These are phyloP conservation scores for Aspergillus tubingensis DNA, from an alignment of 2,329 filamentous ascomycete genomes.

Conservation along the genomic window DNA sequence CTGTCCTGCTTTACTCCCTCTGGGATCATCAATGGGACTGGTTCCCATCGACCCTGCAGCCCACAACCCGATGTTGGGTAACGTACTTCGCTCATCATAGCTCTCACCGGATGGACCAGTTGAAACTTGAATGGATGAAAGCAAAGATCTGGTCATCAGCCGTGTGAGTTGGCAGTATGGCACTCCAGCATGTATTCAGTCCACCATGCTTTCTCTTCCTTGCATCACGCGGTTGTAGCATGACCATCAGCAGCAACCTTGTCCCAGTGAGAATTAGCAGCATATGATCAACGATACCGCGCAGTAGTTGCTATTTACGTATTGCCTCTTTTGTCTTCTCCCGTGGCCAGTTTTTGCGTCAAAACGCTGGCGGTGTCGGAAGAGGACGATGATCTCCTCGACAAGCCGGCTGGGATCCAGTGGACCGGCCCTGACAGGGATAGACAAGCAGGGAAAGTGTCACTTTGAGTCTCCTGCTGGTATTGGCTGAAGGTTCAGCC, in stretches of 20 bases:
- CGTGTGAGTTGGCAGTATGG: conserved; percentile 1
- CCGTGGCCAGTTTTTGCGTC: background rate
- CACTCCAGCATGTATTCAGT: conserved; percentile 1
- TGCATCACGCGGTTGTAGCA: conserved; percentile 13
- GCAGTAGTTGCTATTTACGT: conserved; percentile 12
- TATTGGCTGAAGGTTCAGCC: background rate
- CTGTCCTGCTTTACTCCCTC: background rate
- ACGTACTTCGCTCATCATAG: background rate
- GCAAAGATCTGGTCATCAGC: background rate
- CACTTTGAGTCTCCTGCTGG: background rate
- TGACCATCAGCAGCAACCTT: conserved; percentile 4
- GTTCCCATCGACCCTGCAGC: background rate
- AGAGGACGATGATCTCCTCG: background rate
- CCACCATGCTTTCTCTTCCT: conserved; percentile 10
- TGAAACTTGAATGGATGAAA: background rate
- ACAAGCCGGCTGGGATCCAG: background rate
- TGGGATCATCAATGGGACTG: background rate
- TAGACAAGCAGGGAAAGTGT: background rate
- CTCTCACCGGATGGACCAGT: background rate
- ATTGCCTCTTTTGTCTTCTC: conserved; percentile 7
- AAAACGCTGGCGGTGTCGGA: background rate
- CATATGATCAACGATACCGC: conserved; percentile 15
- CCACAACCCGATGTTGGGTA: background rate
- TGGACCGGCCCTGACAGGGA: background rate
- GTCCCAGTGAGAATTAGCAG: conserved; percentile 7